A percentile compares a stretch with the other conserved stretches of the same genome.
These are phyloP conservation scores for Trichoderma gracile DNA, from an alignment of 2,329 filamentous ascomycete species.

Conservation along the genomic window DNA sequence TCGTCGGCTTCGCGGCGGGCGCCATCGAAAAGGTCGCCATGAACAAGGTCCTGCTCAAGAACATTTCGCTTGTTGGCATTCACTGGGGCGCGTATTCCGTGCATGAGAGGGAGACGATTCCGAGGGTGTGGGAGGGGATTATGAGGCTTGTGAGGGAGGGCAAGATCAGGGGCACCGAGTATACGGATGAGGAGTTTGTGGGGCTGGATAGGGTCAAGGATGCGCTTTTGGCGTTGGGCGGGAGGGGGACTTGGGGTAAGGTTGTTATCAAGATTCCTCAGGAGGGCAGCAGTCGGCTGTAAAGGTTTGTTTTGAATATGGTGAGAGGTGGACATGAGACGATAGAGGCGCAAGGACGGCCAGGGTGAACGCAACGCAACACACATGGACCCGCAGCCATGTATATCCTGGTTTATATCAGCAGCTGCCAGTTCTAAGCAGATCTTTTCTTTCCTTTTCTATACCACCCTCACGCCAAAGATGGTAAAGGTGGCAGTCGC, in stretches of 20 bases:
- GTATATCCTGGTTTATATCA: neutral
- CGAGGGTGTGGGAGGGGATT: constrained; percentile 78
- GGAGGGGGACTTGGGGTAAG: constrained; percentile 90
- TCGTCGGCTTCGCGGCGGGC: constrained; percentile 78
- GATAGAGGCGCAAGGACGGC: neutral
- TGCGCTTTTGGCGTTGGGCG: constrained; percentile 75
- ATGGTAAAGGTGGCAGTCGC: neutral
- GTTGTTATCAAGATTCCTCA: constrained; percentile 86
- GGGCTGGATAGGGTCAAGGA: constrained; percentile 77
- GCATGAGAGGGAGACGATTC: constrained; percentile 70
- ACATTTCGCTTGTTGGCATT: constrained; percentile 84
- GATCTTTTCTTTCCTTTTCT: neutral
- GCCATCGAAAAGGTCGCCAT: constrained; percentile 88
- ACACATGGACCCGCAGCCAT: neutral
- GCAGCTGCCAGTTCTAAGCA: neutral
- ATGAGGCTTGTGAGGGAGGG: constrained; percentile 74
- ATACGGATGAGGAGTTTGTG: constrained; percentile 76
- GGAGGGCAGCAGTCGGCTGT: constrained; percentile 59
- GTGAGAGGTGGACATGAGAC: too few species aligned
- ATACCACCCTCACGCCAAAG: neutral
- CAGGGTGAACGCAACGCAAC: neutral
- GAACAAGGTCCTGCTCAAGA: constrained; percentile 92
- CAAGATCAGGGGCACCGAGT: constrained; percentile 80
- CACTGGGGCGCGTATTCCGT: constrained; percentile 87
- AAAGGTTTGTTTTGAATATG: constrained; percentile 21